phyloP scores from a whole-genome alignment of 2,329 filamentous ascomycete genomes.

The Cladophialophora carrionii region DNA sequence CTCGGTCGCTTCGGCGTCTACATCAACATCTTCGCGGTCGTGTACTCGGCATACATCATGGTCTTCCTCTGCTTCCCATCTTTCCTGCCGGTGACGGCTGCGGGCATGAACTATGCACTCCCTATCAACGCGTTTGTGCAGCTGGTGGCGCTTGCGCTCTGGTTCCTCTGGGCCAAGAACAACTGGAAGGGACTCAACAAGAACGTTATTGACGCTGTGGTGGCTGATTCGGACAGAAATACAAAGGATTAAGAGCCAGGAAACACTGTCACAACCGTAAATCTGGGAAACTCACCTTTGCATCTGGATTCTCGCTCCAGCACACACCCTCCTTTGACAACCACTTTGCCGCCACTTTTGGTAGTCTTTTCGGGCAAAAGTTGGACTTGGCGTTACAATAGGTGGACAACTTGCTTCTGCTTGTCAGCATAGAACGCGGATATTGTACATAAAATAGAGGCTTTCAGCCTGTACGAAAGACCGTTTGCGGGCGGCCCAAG shows the following conservation, averaged over 20 bases:
- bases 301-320: neutral
- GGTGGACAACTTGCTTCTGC: slow-evolving; percentile 3
- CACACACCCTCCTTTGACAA: slow-evolving; percentile 5
- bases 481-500: too few relatives aligned
- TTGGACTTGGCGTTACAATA: neutral
- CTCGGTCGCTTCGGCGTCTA: slow-evolving; percentile 39
- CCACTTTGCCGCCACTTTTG: neutral
- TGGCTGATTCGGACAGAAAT: slow-evolving; percentile 26
- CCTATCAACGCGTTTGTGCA: slow-evolving; percentile 41
- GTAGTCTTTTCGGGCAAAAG: neutral
- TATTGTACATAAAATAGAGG: slow-evolving; percentile 2
- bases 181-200: slow-evolving; percentile 33
- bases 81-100: slow-evolving; percentile 41
- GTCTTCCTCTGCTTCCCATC: slow-evolving; percentile 44
- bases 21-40: slow-evolving; percentile 45
- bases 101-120: slow-evolving; percentile 47
- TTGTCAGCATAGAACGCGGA: neutral
- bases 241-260: slow-evolving; percentile 26
- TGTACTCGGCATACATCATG: slow-evolving; percentile 42
- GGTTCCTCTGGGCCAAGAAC: slow-evolving; percentile 33
- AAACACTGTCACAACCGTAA: neutral
- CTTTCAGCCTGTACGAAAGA: neutral
- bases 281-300: neutral
- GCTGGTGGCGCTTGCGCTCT: slow-evolving; percentile 32
- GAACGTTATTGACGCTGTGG: slow-evolving; percentile 29